Percentiles rank a stretch among this genome's conserved stretches.
Evolutionary conservation across 2,329 filamentous ascomycete genomes (phyloP).

Genomic region (Cordyceps militaris): DNA sequence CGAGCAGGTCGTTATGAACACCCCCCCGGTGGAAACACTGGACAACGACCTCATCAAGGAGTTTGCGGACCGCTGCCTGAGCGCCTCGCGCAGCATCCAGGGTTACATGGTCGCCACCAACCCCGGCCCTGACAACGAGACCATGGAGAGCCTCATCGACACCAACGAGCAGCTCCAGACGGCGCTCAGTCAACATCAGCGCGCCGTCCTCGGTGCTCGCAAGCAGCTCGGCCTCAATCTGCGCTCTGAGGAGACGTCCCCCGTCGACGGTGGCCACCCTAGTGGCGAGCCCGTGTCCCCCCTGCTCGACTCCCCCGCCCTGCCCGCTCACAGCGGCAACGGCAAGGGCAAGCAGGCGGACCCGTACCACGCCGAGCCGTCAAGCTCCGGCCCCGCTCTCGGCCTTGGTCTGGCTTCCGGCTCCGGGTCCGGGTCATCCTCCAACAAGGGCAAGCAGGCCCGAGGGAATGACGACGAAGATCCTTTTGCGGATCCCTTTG

Average conservation of each 20-base stretch:
- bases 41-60: constrained; percentile 86
- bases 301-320: constrained; percentile 10
- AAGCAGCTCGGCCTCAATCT: constrained; percentile 42
- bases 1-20: constrained; percentile 85
- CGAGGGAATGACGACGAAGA: constrained; percentile 20
- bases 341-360: constrained; percentile 29
- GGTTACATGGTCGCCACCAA: constrained; percentile 74
- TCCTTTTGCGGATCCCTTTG: constrained; percentile 29
- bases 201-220: constrained; percentile 60
- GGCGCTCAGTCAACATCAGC: constrained; percentile 76
- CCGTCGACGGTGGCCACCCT: constrained; percentile 14
- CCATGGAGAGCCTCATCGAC: constrained; percentile 87
- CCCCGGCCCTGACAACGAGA: constrained; percentile 83
- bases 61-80: constrained; percentile 79
- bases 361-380: constrained; percentile 17
- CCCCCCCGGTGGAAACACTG: constrained; percentile 66
- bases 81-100: constrained; percentile 75
- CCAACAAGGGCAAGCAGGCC: constrained; percentile 13
- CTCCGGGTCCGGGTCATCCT: constrained; percentile 20
- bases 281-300: neutral
- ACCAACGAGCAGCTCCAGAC: constrained; percentile 86
- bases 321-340: constrained; percentile 20
- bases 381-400: constrained; percentile 22
- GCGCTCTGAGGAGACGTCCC: constrained; percentile 23
- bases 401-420: constrained; percentile 13